These are phyloP conservation scores for Narthecium ossifragum DNA, from an alignment of 106 monocot species.

Conservation along the genomic window DNA sequence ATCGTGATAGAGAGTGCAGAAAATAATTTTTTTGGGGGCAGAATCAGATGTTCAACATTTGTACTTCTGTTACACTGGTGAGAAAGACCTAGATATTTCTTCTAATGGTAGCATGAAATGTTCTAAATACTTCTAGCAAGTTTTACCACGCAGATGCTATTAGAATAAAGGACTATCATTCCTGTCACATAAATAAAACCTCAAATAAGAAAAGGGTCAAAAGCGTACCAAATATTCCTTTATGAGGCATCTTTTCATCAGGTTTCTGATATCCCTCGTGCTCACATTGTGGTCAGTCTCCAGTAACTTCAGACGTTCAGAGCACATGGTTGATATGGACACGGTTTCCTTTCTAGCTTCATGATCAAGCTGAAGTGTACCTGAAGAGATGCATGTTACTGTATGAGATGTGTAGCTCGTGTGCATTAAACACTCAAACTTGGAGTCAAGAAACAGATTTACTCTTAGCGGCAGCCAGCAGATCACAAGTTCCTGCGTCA, in stretches of 20 bases:
- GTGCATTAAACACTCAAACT: not conserved
- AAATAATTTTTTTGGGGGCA: too few relatives aligned
- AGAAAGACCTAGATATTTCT: not conserved
- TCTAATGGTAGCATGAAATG: not conserved
- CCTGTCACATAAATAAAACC: not conserved
- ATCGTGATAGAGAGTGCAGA: too few relatives aligned
- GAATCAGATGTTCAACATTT: not conserved
- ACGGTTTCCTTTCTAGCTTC: slow-evolving; percentile 25
- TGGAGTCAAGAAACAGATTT: not conserved
- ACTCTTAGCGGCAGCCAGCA: slow-evolving; percentile 31
- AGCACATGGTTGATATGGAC: slow-evolving; percentile 12
- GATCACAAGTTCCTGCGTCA: slow-evolving; percentile 17
- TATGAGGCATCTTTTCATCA: slow-evolving; percentile 26
- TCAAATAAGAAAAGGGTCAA: not conserved
- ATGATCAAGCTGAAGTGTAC: slow-evolving; percentile 31
- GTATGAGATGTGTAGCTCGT: not conserved
- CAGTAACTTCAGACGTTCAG: slow-evolving; percentile 22
- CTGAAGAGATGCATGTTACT: slow-evolving; percentile 18
- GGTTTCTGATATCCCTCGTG: slow-evolving; percentile 30
- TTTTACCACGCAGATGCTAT: not conserved
- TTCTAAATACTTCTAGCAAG: not conserved
- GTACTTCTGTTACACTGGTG: not conserved
- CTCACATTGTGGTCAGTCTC: slow-evolving; percentile 23
- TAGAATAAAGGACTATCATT: not conserved
- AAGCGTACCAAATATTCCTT: slow-evolving; percentile 46